These are phyloP conservation scores for Pichia eremophila DNA, from an alignment of 805 yeast genomes.

Conservation along the genomic window DNA sequence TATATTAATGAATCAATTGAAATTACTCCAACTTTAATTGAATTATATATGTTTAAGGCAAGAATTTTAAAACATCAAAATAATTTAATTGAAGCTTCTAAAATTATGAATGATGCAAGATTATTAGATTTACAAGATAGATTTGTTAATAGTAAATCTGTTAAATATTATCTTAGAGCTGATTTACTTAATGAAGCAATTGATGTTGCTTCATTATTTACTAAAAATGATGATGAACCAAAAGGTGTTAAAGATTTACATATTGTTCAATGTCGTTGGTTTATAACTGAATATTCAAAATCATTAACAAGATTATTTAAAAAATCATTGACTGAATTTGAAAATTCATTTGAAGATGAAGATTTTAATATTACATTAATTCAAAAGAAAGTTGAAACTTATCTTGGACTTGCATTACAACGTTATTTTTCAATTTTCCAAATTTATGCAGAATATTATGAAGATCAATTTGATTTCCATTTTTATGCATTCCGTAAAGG, in stretches of 20 bases:
- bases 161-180: constrained; percentile 74
- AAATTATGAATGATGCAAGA: constrained; percentile 61
- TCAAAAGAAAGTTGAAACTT: constrained; percentile 24
- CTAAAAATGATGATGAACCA: constrained; percentile 72
- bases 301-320: constrained; percentile 59
- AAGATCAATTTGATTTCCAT: constrained; percentile 93
- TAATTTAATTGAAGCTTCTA: constrained; percentile 52
- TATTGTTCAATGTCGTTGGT: constrained; percentile 88
- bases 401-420: constrained; percentile 69
- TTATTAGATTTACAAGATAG: constrained; percentile 79
- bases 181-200: constrained; percentile 66
- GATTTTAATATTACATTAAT: constrained; percentile 30
- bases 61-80: constrained; percentile 68
- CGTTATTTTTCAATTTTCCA: constrained; percentile 59
- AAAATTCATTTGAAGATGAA: background rate
- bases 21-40: constrained; percentile 80
- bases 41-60: constrained; percentile 71
- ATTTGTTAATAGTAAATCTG: constrained; percentile 80
- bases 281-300: constrained; percentile 75
- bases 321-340: constrained; percentile 16
- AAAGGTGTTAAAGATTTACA: constrained; percentile 84
- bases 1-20: constrained; percentile 53
- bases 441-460: constrained; percentile 59
- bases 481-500: constrained; percentile 86
- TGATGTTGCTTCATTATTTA: constrained; percentile 65